Base-by-base conservation (phyloP, 2,329 filamentous ascomycete species). In the Curvularia sp. region DNA sequence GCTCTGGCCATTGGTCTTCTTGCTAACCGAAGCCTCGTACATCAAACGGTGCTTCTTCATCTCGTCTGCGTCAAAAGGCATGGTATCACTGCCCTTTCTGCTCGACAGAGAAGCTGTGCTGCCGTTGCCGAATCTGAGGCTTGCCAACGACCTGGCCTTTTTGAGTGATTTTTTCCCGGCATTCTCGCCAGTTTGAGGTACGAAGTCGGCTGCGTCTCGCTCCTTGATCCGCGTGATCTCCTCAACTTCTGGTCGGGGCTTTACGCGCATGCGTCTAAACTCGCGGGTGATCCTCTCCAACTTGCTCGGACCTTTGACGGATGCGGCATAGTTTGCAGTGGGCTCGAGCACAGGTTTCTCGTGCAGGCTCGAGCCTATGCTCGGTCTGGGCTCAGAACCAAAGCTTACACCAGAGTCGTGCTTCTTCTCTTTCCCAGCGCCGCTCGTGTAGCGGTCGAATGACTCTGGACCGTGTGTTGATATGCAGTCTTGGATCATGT, bases 371-470 rank as follows among this genome's bases (percentile, higher is more conserved):
- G 66, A 63, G 3, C 53, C 71, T 21, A 73, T 70, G 34, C 73
- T 74, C 15, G 74, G 73, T 30, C 73, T 65, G 28, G 65, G 66
- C 27, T 75, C 70, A 27, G 74, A 75, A 49, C 78, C 80, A 66
- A 88, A 87, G 73, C 85, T 87, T 57, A 88, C 83, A 19, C 86
- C 87, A 3, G 87, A 89, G 70, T 89, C 87, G 21, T 83, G 83
- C 74, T 87, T 88, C 67, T 85, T 82, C 36, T 78, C 77, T 66
- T 82, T 83, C 53, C 78, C 76, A 4, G 61, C 46, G 51, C 71
- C 68, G 28, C 74, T 66, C 12, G 66, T 60, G n/a, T 70, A 67
- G 42, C 61, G 60, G 13, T 69, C 73, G 62, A 77, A 77, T 6
- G 73, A 70, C 42, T 76, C 74, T 2, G 72, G 72, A 6, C 72